These are phyloP conservation scores for Microcos paniculata DNA, from an alignment of 345 rosid species.

Conservation along the genomic window DNA sequence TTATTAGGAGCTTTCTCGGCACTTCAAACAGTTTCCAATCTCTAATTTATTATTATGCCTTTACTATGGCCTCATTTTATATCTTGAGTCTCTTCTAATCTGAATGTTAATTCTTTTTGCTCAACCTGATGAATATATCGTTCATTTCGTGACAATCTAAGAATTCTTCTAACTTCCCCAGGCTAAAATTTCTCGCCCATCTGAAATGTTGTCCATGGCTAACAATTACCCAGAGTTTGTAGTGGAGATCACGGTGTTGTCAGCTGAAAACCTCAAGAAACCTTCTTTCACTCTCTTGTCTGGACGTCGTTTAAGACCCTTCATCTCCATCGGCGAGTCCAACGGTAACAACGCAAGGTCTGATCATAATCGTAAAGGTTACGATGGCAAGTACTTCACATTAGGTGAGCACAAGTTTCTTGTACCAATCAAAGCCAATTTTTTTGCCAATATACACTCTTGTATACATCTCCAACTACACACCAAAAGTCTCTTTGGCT, in stretches of 20 bases:
- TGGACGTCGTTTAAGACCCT: constrained; percentile 29
- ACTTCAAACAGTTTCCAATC: too few species aligned
- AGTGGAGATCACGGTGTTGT: constrained; percentile 44
- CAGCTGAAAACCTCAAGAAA: constrained; percentile 41
- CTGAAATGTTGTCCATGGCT: not conserved
- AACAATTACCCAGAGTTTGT: not conserved
- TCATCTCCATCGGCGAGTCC: constrained; percentile 26
- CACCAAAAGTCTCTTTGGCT: constrained; percentile 28
- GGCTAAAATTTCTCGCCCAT: not conserved
- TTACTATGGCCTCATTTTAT: too few species aligned
- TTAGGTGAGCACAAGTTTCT: constrained; percentile 45
- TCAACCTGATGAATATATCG: not conserved
- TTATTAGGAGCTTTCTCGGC: too few species aligned
- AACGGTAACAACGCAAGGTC: constrained; percentile 21
- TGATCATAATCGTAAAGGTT: constrained; percentile 31
- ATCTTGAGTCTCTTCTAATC: too few species aligned
- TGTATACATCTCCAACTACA: constrained; percentile 30
- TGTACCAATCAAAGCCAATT: constrained; percentile 25
- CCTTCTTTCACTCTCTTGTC: constrained; percentile 23
- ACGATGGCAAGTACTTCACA: constrained; percentile 29
- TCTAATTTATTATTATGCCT: too few species aligned
- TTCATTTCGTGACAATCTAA: not conserved
- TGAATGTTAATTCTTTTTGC: too few species aligned
- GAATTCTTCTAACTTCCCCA: not conserved
- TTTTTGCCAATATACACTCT: constrained; percentile 28